Evolutionary conservation across 148 eudicot genomes (phyloP).

Genomic region (Salicornia ramosissima): DNA sequence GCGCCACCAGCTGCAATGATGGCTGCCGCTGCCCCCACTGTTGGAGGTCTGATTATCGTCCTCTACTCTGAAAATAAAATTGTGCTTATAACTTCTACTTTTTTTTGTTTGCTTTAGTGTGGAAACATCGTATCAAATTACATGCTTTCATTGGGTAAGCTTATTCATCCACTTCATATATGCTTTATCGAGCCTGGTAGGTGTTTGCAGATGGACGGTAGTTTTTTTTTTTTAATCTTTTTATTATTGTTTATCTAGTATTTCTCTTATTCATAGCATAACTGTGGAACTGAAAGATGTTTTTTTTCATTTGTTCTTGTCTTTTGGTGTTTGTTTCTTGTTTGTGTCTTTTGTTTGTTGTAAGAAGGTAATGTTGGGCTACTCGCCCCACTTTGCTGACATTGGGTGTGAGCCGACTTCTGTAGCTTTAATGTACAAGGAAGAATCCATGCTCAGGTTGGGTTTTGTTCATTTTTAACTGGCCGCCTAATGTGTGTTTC

Average conservation of each 20-base stretch:
- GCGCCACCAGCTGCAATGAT: conserved; percentile 88
- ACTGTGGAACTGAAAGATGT: conserved; percentile 71
- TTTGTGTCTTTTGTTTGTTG: conserved; percentile 80
- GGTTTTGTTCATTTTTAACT: conserved; percentile 91
- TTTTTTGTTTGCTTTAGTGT: conserved; percentile 64
- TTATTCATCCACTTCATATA: conserved; percentile 43
- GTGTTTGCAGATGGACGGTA: conserved; percentile 33
- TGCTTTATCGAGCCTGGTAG: conserved; percentile 29
- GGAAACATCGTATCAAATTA: conserved; percentile 69
- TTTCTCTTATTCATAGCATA: too few relatives aligned
- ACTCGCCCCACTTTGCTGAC: conserved; percentile 97
- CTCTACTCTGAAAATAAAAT: conserved; percentile 17
- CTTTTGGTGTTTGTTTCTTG: conserved; percentile 94
- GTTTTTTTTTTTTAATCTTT: conserved; percentile 19
- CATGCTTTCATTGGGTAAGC: conserved; percentile 93
- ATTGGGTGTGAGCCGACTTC: conserved; percentile 99
- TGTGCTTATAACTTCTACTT: conserved; percentile 46
- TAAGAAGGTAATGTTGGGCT: conserved; percentile 98
- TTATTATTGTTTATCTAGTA: conserved; percentile 43
- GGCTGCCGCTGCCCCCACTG: conserved; percentile 56
- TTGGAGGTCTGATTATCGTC: conserved; percentile 50
- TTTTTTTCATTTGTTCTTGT: conserved; percentile 79
- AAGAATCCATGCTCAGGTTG: conserved; percentile 72
- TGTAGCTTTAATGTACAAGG: conserved; percentile 93
- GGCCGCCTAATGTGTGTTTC: conserved; percentile 61